These are phyloP conservation scores for Parastagonospora avenae DNA, from an alignment of 2,329 filamentous ascomycete genomes.

Conservation along the genomic window DNA sequence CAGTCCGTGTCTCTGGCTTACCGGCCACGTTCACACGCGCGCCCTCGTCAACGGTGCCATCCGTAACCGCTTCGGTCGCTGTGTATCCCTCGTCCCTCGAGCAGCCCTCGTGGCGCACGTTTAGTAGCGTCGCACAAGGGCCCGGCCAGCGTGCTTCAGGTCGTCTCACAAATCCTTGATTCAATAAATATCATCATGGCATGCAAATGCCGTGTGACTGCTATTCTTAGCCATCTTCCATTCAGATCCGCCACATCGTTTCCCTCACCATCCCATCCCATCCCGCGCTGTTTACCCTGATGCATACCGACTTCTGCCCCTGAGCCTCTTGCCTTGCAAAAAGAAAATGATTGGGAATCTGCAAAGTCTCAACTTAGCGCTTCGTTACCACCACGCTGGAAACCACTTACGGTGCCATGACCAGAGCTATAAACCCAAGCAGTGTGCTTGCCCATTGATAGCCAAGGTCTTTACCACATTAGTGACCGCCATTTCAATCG, in stretches of 20 bases:
- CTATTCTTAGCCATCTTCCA: slow-evolving; percentile 39
- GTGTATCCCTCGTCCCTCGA: slow-evolving; percentile 31
- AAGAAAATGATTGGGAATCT: slow-evolving; percentile 55
- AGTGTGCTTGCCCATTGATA: slow-evolving; percentile 58
- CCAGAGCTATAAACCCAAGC: slow-evolving; percentile 55
- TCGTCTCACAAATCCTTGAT: slow-evolving; percentile 43
- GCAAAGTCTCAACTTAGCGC: slow-evolving; percentile 40
- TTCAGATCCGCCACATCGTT: slow-evolving; percentile 23
- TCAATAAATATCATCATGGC: slow-evolving; percentile 40
- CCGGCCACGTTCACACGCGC: slow-evolving; percentile 36
- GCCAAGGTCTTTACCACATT: slow-evolving; percentile 48
- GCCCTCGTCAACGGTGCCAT: slow-evolving; percentile 30
- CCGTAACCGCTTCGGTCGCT: slow-evolving; percentile 27
- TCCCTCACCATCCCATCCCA: slow-evolving; percentile 8
- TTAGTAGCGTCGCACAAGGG: slow-evolving; percentile 31
- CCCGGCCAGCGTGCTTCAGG: slow-evolving; percentile 39
- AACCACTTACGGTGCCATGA: slow-evolving; percentile 53
- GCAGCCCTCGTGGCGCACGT: slow-evolving; percentile 44
- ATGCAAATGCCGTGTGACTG: slow-evolving; percentile 42
- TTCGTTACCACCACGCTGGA: slow-evolving; percentile 30
- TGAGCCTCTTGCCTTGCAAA: slow-evolving; percentile 55
- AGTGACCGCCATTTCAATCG: slow-evolving; percentile 53
- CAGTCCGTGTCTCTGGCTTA: slow-evolving; percentile 22
- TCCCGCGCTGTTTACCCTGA: slow-evolving; percentile 36
- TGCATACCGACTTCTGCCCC: slow-evolving; percentile 55